Evolutionary conservation across 164 flowering plant species (phyloP), one percentile per base, ranked within the genome.

Genomic region (Brasenia schreberi): DNA sequence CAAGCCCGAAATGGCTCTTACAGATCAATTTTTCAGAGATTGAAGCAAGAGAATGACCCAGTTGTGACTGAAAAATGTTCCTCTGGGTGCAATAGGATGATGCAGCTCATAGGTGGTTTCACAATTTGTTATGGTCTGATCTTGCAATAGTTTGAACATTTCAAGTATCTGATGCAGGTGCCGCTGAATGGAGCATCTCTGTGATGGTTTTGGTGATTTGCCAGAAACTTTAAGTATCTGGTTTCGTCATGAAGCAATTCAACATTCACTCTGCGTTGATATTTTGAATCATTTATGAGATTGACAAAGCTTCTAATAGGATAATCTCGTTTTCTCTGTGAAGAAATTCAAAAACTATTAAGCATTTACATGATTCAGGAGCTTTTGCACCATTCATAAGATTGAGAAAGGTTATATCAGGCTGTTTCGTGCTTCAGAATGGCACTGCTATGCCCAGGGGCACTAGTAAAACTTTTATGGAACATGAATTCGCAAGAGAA

Each of bases 381-480:
- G 53, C 7, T 45, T 45, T 7, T 45, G 53, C 53, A 45, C 53
- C 53, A 45, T 45, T 45, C 53, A 1, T 45, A 45, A 7, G 12
- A 12, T 12, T 12, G 53, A 45, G 7, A 7, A 45, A 45, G 53
- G 5, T 45, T 45, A 12, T 7, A 45, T 45, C 4, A 45, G 7
- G 11, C 12, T 7, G 11, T 45, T 45, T 45, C 5, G 12, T 45
- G 1, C 3, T 45, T 45, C 53, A 45, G 53, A 68, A 87, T 89
- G 92, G 86, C 77, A 0, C 65, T 64, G 11, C 71, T 89, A 72
- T 67, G 43, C 5, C 71, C 83, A 42, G 96, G 93, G n/a, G 82
- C 77, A 61, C 80, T 87, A 33, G 44, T 78, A 67, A 87, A 84
- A 69, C 85, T 87, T 64, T 70, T 89, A 6, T 66, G 83, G 27